Percentiles rank a stretch among this genome's conserved stretches.
These are phyloP conservation scores for Zymoseptoria crescenta DNA, from an alignment of 2,329 filamentous ascomycete species.

Conservation along the genomic window DNA sequence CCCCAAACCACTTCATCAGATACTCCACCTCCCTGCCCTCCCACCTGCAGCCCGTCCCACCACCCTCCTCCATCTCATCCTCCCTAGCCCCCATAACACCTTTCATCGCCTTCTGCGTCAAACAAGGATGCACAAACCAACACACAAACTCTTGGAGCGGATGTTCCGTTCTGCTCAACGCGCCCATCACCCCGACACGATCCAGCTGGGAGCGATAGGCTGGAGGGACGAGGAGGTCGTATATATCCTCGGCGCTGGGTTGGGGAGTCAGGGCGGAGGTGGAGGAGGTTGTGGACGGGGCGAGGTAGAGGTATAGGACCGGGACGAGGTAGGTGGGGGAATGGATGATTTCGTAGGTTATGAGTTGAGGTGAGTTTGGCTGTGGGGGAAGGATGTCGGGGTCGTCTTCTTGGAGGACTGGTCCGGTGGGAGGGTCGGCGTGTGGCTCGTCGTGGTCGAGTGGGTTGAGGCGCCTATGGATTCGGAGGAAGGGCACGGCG, in stretches of 20 bases:
- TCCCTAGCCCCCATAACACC: slow-evolving; percentile 32
- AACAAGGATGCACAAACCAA: slow-evolving; percentile 91
- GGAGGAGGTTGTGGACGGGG: not conserved
- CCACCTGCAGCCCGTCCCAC: slow-evolving; percentile 6
- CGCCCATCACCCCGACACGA: slow-evolving; percentile 29
- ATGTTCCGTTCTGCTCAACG: slow-evolving; percentile 53
- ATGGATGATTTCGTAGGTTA: slow-evolving; percentile 35
- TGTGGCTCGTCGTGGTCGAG: not conserved
- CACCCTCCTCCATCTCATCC: not conserved
- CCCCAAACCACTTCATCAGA: slow-evolving; percentile 80
- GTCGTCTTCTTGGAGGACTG: not conserved
- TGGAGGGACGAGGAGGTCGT: slow-evolving; percentile 31
- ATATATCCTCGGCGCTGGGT: slow-evolving; percentile 22
- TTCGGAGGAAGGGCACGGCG: not conserved
- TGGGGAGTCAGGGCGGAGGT: not conserved
- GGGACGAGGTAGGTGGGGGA: slow-evolving; percentile 41
- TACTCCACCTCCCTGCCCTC: slow-evolving; percentile 54
- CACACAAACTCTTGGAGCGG: slow-evolving; percentile 68
- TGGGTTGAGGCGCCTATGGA: not conserved
- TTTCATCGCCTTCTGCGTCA: slow-evolving; percentile 72
- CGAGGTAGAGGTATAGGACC: slow-evolving; percentile 33
- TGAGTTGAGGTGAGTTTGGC: not conserved
- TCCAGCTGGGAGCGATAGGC: slow-evolving; percentile 27
- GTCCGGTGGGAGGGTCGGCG: not conserved
- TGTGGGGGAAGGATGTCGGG: not conserved